A percentile compares a stretch with the other conserved stretches of the same genome.
Conservation (phyloP, 495 filamentous ascomycete genomes). For the Arthonia radiata region DNA sequence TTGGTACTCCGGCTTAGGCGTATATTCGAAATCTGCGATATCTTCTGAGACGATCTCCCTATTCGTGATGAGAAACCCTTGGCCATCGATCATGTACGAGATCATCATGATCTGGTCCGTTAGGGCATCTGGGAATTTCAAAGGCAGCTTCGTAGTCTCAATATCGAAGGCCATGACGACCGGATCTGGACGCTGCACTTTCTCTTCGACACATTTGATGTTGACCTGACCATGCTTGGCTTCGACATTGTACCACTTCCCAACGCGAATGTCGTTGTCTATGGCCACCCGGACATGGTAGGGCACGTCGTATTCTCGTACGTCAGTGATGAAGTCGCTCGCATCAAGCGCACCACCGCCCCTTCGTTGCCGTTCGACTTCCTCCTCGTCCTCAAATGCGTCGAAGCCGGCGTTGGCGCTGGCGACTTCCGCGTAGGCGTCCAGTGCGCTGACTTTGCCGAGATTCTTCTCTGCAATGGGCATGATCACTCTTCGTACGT, state of each 20-base stretch:
- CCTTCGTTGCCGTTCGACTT: constrained; percentile 64
- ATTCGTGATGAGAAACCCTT: constrained; percentile 95
- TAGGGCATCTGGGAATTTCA: constrained; percentile 93
- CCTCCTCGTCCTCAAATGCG: constrained; percentile 80
- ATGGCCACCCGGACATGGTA: constrained; percentile 98
- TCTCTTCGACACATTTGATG: constrained; percentile 66
- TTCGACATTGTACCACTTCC: constrained; percentile 92
- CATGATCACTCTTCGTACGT: constrained; percentile 55
- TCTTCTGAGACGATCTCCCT: constrained; percentile 95
- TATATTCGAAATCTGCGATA: constrained; percentile 95
- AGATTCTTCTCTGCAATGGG: constrained; percentile 93
- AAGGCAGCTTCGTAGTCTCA: constrained; percentile 82
- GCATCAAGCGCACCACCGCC: constrained; percentile 63
- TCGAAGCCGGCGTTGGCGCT: constrained; percentile 75
- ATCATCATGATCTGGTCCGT: constrained; percentile 99
- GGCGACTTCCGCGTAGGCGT: constrained; percentile 91
- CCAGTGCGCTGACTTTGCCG: constrained; percentile 83
- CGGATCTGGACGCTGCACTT: constrained; percentile 69
- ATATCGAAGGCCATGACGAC: constrained; percentile 97
- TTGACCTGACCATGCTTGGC: constrained; percentile 73
- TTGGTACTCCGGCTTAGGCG: constrained; percentile 83
- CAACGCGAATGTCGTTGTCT: constrained; percentile 87
- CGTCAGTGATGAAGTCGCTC: constrained; percentile 95
- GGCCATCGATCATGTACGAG: constrained; percentile 99
- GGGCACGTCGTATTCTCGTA: constrained; percentile 95